phyloP scores from a whole-genome alignment of 2,329 filamentous ascomycete species.

The Claviceps monticola region DNA sequence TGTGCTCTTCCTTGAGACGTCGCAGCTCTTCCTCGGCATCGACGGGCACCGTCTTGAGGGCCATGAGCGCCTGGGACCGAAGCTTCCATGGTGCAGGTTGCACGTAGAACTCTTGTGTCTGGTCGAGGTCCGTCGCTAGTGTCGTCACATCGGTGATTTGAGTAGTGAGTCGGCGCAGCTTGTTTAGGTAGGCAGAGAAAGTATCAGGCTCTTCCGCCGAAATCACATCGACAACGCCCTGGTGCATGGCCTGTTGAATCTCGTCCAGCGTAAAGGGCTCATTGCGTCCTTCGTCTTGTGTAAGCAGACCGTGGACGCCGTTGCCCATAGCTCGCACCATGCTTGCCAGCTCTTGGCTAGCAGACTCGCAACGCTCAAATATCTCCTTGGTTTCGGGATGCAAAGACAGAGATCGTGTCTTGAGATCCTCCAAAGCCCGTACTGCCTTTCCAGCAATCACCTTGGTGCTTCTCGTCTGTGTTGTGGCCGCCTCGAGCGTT shows the following conservation, averaged over 20 bases:
- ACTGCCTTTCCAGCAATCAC: slow-evolving; percentile 69
- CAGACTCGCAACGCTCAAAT: slow-evolving; percentile 56
- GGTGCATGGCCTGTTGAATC: slow-evolving; percentile 47
- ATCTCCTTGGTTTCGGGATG: slow-evolving; percentile 50
- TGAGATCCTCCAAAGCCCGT: slow-evolving; percentile 63
- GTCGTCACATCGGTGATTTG: slow-evolving; percentile 58
- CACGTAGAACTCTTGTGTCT: slow-evolving; percentile 68
- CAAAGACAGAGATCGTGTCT: slow-evolving; percentile 60
- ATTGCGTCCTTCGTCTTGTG: slow-evolving; percentile 53
- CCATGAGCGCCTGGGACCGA: slow-evolving; percentile 66
- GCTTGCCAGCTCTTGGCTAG: slow-evolving; percentile 49
- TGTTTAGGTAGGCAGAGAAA: slow-evolving; percentile 53
- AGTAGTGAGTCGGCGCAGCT: slow-evolving; percentile 48
- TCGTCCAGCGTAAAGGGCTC: slow-evolving; percentile 55
- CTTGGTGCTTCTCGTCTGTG: slow-evolving; percentile 69
- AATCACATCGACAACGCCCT: slow-evolving; percentile 33
- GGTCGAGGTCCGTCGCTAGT: slow-evolving; percentile 55
- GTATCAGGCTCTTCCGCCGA: slow-evolving; percentile 47
- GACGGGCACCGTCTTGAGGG: slow-evolving; percentile 65
- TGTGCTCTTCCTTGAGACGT: slow-evolving; percentile 64
- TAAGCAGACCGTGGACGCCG: slow-evolving; percentile 49
- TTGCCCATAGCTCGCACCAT: slow-evolving; percentile 55
- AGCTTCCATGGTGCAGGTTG: slow-evolving; percentile 68
- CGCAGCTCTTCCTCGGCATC: slow-evolving; percentile 78
- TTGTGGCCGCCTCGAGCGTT: slow-evolving; percentile 57